Percentiles rank a stretch among this genome's conserved stretches.
Evolutionary conservation across 192 early-diverging fungal species (phyloP).

Genomic region (Gamsiella multidivaricata): DNA sequence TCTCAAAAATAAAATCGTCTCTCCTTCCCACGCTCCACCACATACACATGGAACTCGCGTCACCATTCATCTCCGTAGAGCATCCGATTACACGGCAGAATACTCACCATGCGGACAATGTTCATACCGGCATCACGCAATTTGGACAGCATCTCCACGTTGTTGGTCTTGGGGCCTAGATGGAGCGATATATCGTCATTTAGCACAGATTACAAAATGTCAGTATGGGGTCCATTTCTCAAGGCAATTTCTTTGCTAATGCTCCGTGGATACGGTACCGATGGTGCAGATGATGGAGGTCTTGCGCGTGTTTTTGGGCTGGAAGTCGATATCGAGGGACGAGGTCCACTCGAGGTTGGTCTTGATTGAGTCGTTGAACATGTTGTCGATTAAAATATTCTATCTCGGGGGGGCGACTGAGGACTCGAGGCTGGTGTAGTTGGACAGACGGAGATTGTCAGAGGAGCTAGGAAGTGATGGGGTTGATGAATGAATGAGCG

Average conservation of each 20-base stretch:
- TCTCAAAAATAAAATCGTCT: neutral
- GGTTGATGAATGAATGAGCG: conserved; percentile 13
- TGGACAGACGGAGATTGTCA: neutral
- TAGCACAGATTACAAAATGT: neutral
- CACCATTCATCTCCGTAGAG: neutral
- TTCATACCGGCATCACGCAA: conserved; percentile 85
- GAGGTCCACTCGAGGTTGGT: conserved; percentile 82
- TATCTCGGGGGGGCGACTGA: neutral
- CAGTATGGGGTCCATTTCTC: neutral
- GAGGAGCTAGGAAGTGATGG: neutral
- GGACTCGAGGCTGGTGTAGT: neutral
- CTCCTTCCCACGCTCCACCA: conserved; percentile 6
- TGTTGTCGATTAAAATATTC: neutral
- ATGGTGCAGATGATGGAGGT: conserved; percentile 89
- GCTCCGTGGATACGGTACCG: conserved; percentile 34
- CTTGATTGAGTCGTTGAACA: conserved; percentile 48
- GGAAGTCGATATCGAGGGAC: conserved; percentile 70
- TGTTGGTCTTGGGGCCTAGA: conserved; percentile 81
- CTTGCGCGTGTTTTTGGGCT: conserved; percentile 74
- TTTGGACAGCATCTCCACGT: conserved; percentile 73
- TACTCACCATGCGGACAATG: conserved; percentile 75
- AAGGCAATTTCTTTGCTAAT: too few species aligned
- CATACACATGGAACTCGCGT: too few species aligned
- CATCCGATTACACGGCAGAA: too few species aligned
- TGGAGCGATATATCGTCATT: neutral